A percentile compares a stretch with the other conserved stretches of the same genome.
Evolutionary conservation across 345 rosid genomes (phyloP).

Genomic region (Iberis pinnata): DNA sequence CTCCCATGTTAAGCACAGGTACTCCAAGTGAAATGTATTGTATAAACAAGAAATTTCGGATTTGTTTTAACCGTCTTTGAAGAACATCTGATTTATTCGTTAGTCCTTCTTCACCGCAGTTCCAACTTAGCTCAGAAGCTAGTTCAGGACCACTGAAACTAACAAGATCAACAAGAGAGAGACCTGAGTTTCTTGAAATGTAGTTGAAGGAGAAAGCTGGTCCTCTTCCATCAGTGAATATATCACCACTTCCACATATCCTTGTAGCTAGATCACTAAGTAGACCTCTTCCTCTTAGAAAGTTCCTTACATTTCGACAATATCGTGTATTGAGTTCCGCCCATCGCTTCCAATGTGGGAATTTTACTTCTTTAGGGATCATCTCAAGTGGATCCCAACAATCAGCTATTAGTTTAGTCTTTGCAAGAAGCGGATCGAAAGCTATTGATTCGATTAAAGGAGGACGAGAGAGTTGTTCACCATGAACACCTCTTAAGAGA

Average conservation of each 20-base stretch:
- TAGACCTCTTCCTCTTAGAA: conserved; percentile 35
- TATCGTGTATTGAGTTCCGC: background rate
- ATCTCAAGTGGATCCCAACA: conserved; percentile 53
- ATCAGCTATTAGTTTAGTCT: conserved; percentile 71
- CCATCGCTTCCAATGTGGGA: background rate
- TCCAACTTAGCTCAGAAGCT: conserved; percentile 81
- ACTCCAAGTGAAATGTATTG: conserved; percentile 67
- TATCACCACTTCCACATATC: conserved; percentile 85
- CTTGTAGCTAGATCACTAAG: conserved; percentile 72
- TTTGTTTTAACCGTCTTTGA: conserved; percentile 77
- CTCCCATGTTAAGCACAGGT: conserved; percentile 93
- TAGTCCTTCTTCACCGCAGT: conserved; percentile 50
- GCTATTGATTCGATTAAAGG: conserved; percentile 82
- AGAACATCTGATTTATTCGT: conserved; percentile 46
- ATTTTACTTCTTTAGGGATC: background rate
- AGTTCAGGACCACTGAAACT: conserved; percentile 59
- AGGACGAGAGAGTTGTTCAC: conserved; percentile 72
- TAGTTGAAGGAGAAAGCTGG: conserved; percentile 81
- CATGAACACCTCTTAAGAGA: conserved; percentile 58
- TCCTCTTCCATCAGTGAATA: conserved; percentile 74
- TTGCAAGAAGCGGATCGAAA: conserved; percentile 78
- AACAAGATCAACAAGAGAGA: conserved; percentile 78
- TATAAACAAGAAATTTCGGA: conserved; percentile 71
- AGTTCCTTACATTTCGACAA: conserved; percentile 25
- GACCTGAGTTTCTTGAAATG: conserved; percentile 65